Evolutionary conservation across 208 protist genomes (phyloP).

Genomic region (Lotmaria passim): DNA sequence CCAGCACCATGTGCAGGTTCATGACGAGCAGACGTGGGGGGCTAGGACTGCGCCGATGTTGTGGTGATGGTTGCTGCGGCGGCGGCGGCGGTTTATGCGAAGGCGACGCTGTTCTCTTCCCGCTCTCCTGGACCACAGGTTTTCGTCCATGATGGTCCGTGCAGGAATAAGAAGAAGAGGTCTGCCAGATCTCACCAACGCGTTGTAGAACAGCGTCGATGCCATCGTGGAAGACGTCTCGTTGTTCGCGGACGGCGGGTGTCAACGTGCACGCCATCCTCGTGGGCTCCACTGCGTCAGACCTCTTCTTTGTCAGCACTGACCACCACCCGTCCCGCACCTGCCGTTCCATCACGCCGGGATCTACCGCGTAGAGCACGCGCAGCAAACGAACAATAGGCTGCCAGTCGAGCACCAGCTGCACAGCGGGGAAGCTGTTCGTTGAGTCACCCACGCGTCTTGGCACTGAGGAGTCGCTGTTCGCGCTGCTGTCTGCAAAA

Average conservation of each 20-base stretch:
- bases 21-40: constrained; percentile 1
- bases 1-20: constrained; percentile 8
- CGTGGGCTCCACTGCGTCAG: too few relatives aligned
- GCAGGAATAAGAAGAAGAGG: neutral
- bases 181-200: neutral
- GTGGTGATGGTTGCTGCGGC: too few relatives aligned
- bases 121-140: too few relatives aligned
- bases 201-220: constrained; percentile 4
- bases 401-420: constrained; percentile 29
- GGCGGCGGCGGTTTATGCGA: neutral
- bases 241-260: too few relatives aligned
- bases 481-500: too few relatives aligned
- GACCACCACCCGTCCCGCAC: constrained; percentile 14
- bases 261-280: too few relatives aligned
- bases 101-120: neutral
- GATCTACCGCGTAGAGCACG: constrained; percentile 20
- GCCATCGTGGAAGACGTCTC: constrained; percentile 9
- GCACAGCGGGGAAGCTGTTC: neutral
- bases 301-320: too few relatives aligned
- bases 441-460: neutral
- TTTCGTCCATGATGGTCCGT: too few relatives aligned
- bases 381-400: constrained; percentile 21
- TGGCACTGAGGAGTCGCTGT: too few relatives aligned
- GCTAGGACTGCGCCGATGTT: too few relatives aligned
- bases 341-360: constrained; percentile 13